Conservation (phyloP, 805 yeast genomes). For the Torulaspora microellipsoides region DNA sequence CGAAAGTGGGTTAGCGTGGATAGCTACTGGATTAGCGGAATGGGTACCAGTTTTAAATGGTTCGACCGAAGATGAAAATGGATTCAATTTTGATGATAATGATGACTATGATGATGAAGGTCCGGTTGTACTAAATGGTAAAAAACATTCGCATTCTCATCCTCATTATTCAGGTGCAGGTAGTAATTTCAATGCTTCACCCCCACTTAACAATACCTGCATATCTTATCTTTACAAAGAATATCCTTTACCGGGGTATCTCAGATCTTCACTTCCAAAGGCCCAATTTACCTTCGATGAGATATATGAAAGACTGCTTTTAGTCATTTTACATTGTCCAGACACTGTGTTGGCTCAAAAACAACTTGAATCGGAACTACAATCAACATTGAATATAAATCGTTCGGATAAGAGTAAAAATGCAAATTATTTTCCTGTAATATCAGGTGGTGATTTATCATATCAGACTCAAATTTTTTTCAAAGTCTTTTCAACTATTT, state of each 20-base stretch:
- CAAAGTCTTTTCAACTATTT: constrained; percentile 53
- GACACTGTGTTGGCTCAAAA: constrained; percentile 37
- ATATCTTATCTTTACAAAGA: constrained; percentile 25
- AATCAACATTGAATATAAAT: constrained; percentile 5
- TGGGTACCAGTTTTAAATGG: constrained; percentile 63
- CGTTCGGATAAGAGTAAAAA: constrained; percentile 8
- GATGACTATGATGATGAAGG: constrained; percentile 30
- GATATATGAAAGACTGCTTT: constrained; percentile 66
- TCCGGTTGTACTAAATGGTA: constrained; percentile 26
- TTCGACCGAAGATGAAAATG: constrained; percentile 33
- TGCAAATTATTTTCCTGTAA: constrained; percentile 29
- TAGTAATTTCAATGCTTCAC: background rate
- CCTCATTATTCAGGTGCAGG: constrained; percentile 7
- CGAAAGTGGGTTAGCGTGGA: constrained; percentile 81
- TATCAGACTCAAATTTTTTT: constrained; percentile 42
- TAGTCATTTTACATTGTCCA: constrained; percentile 73
- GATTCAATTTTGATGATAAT: background rate
- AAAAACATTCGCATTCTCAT: constrained; percentile 18
- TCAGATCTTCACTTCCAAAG: constrained; percentile 20
- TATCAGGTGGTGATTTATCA: constrained; percentile 34
- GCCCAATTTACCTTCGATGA: constrained; percentile 54
- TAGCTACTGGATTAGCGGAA: constrained; percentile 81
- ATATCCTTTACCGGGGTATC: constrained; percentile 27
- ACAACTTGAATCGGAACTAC: constrained; percentile 11
- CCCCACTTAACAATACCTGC: constrained; percentile 8